Percentiles rank a stretch among this genome's conserved stretches.
These are phyloP conservation scores for Psophocarpus tetragonolobus DNA, from an alignment of 306 rosid genomes.

Conservation along the genomic window DNA sequence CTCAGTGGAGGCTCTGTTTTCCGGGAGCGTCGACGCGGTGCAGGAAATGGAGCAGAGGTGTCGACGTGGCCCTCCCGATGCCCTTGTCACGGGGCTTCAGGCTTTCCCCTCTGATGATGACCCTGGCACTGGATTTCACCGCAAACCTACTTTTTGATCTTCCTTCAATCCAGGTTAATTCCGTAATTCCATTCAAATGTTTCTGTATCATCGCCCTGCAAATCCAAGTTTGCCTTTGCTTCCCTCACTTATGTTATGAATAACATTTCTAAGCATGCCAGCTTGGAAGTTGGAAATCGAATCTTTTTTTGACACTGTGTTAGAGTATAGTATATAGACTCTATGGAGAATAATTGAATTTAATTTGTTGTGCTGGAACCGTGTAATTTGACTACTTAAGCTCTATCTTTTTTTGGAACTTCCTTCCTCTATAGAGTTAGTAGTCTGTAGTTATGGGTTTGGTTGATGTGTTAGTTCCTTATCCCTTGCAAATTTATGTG, in stretches of 20 bases:
- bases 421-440: background rate
- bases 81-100: conserved; percentile 71
- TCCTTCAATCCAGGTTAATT: background rate
- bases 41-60: conserved; percentile 87
- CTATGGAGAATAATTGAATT: background rate
- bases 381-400: background rate
- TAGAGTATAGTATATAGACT: background rate
- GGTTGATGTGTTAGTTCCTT: background rate
- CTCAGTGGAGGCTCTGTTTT: conserved; percentile 53
- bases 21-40: conserved; percentile 38
- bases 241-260: no score
- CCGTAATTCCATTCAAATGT: background rate
- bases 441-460: background rate
- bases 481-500: background rate
- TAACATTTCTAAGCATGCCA: no score
- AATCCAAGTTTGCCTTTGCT: background rate
- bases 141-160: conserved; percentile 61
- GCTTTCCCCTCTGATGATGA: conserved; percentile 60
- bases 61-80: conserved; percentile 78
- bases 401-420: background rate
- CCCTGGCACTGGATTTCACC: conserved; percentile 58
- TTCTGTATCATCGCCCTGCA: background rate
- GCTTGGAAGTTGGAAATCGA: no score
- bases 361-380: background rate
- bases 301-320: background rate